These are phyloP conservation scores for Lachancea thermotolerans DNA, from an alignment of 805 yeast species.

Conservation along the genomic window DNA sequence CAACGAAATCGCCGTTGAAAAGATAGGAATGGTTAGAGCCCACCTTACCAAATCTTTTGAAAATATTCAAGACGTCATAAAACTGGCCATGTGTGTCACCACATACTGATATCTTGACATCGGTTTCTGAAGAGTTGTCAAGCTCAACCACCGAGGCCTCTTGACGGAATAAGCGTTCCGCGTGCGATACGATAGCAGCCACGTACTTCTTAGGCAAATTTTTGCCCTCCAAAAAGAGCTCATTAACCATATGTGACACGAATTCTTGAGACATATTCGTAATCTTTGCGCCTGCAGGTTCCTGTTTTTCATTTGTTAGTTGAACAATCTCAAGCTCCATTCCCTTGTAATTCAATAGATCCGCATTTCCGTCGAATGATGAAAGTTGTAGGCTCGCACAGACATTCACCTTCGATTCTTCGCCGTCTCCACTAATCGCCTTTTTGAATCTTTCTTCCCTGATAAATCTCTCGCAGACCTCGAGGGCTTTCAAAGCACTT, in stretches of 20 bases:
- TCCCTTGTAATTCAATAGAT: conserved; percentile 27
- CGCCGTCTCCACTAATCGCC: conserved; percentile 76
- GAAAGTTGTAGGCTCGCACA: conserved; percentile 24
- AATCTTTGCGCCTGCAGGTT: conserved; percentile 22
- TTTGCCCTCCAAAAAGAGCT: conserved; percentile 66
- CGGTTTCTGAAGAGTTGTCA: conserved; percentile 25
- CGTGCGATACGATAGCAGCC: conserved; percentile 71
- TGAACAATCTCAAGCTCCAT: conserved; percentile 25
- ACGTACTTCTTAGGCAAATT: conserved; percentile 75
- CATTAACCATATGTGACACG: conserved; percentile 53
- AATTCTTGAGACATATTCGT: conserved; percentile 47
- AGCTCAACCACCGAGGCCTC: conserved; percentile 79
- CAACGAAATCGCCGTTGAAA: conserved; percentile 97
- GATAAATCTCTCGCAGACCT: conserved; percentile 56
- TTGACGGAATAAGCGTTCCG: conserved; percentile 50
- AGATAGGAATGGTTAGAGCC: conserved; percentile 57
- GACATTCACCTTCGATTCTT: conserved; percentile 21
- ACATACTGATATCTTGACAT: conserved; percentile 63
- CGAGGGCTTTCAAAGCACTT: conserved; percentile 54
- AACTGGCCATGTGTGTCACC: conserved; percentile 99
- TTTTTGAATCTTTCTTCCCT: conserved; percentile 73
- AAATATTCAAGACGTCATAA: conserved; percentile 79
- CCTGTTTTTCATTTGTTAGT: conserved; percentile 21
- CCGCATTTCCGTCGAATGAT: conserved; percentile 30
- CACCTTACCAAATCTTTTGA: conserved; percentile 68